Base-by-base conservation (phyloP, 169 alveolate species). In the Babesia sp. region DNA sequence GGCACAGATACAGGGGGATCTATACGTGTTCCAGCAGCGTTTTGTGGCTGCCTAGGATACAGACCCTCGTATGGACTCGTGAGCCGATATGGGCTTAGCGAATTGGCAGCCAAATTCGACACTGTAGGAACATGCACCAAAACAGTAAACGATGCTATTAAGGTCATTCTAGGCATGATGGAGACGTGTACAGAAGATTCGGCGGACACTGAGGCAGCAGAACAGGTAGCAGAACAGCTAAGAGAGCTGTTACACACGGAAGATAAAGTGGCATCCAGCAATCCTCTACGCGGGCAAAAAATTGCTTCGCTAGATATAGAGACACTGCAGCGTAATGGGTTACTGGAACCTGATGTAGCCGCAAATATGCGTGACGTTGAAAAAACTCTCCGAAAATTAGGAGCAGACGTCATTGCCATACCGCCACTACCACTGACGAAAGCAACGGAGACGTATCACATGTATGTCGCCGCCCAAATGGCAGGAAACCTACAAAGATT, bases 1-100 rank as follows among this genome's bases (percentile, higher is more conserved):
- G 86, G 87, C 34, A 87, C 90, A 14, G 93, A 87, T 51, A 87
- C 93, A 11, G 93, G 93, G 2, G 93, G 93, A 34, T 87, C 93
- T 3, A 63, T 73, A 36, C 50, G 91, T 36, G 59, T 75, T 5
- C 93, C 93, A 9, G 80, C 91, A 5, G 86, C 90, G 5, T 59
- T 63, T 54, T 76, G 90, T 53, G 86, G 75, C 44, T 69, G 88
- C 39, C 80, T 79, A 26, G 93, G 93, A 20, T 64, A 79, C 56
- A 78, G 90, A 26, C 93, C 93, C 26, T 79, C 90, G 24, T 28
- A 57, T 31, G 83, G 83, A 16, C 36, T 79, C 16, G 3, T 79
- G 0, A 79, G 79, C 54, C 57, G 87, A 56, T 61, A 46, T 29
- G 87, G 87, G 12, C 6, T 79, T 41, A 69, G 77, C 77, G 87